Evolutionary conservation across 345 rosid genomes (phyloP).

Genomic region (Garcia nutans): DNA sequence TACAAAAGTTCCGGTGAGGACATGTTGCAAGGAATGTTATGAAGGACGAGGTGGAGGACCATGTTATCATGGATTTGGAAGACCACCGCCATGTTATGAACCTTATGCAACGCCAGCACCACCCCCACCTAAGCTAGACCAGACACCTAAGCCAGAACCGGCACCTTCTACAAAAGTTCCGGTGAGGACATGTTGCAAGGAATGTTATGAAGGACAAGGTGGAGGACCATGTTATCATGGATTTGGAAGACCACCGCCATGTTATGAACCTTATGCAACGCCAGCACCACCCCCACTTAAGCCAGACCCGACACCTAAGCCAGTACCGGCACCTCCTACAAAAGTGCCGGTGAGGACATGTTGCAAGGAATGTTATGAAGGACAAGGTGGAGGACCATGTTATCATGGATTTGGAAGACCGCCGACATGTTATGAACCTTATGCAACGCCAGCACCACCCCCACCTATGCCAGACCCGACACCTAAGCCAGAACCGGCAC

Average conservation of each 20-base stretch:
- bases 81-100: no score
- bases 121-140: no score
- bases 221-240: background rate
- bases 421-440: no score
- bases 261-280: background rate
- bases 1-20: background rate
- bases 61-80: background rate
- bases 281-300: no score
- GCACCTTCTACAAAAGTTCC: background rate
- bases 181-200: background rate
- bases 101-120: background rate
- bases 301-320: no score
- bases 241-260: no score
- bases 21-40: slow-evolving; percentile 22
- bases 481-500: background rate
- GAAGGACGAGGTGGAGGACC: slow-evolving; percentile 16
- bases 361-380: background rate
- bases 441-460: no score
- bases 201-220: background rate
- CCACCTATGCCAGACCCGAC: no score
- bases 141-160: slow-evolving; percentile 8
- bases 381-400: background rate
- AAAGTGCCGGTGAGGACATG: no score
- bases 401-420: no score
- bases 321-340: background rate